Conservation (phyloP, 495 filamentous ascomycete species). For the Daldinia vernicosa region DNA sequence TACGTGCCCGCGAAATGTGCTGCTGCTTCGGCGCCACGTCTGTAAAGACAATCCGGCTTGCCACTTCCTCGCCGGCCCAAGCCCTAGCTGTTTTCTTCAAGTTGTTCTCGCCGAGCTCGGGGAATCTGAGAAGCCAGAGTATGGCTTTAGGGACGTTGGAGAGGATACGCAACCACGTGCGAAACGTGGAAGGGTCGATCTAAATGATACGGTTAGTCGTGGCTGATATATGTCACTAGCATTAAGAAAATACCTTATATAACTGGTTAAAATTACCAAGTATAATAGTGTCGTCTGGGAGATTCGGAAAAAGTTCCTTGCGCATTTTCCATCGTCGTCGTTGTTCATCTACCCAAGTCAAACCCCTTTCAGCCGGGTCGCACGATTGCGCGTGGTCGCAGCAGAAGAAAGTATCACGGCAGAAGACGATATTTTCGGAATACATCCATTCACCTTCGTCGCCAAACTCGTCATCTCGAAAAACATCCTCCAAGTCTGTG, state of each 20-base stretch:
- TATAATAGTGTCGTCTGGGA: conserved; percentile 87
- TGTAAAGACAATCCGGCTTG: conserved; percentile 93
- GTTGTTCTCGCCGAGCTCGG: conserved; percentile 89
- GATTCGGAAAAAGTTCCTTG: conserved; percentile 87
- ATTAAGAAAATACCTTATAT: conserved; percentile 79
- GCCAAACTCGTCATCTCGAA: conserved; percentile 72
- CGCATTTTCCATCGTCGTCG: conserved; percentile 89
- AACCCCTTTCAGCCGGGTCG: conserved; percentile 68
- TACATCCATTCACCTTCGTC: conserved; percentile 86
- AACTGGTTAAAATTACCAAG: conserved; percentile 99
- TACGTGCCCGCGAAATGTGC: conserved; percentile 90
- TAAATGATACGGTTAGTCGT: conserved; percentile 48
- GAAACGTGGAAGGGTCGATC: conserved; percentile 98
- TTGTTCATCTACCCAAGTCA: conserved; percentile 89
- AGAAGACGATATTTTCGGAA: conserved; percentile 95
- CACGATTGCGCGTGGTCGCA: conserved; percentile 96
- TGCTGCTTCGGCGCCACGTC: conserved; percentile 95
- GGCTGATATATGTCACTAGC: not conserved
- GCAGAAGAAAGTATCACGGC: conserved; percentile 97
- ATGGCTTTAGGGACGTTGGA: conserved; percentile 86
- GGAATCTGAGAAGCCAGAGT: conserved; percentile 96
- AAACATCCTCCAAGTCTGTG: conserved; percentile 73
- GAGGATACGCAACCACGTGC: conserved; percentile 94
- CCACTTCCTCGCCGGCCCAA: conserved; percentile 89
- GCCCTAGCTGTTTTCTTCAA: conserved; percentile 77